Base-by-base conservation (phyloP, 2,329 filamentous ascomycete species). In the Fusarium penzigii region DNA sequence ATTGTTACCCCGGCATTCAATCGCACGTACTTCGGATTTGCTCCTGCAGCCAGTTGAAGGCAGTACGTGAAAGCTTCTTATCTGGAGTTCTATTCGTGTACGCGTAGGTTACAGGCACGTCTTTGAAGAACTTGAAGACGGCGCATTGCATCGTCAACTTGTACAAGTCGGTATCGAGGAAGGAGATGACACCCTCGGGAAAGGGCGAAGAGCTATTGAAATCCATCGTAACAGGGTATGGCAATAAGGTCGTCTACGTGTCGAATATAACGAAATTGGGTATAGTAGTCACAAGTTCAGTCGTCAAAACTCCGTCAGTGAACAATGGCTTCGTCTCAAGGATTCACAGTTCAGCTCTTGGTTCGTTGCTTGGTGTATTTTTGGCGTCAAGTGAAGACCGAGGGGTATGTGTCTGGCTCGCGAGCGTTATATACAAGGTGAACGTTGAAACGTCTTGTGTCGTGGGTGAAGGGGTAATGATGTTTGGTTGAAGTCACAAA, bases 141-240 rank as follows among this genome's bases (percentile, higher is more conserved):
- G 92, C 92, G 69, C 90, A 96, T 87, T 99, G 94, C 94, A 99
- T 99, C 17, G 94, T 99, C 73, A 99, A 75, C 75, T 99, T 99
- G 83, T 97, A 99, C 55, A 99, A 68, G 62, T 87, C 84, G 14
- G 89, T 93, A 68, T 94, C 90, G 49, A 94, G 79, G 68, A 94
- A 88, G 67, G 89, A 93, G 66, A 86, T 89, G 68, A 93, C 84
- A 46, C 89, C 90, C 74, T 90, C 88, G 5, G 88, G 86, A 57
- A 81, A 86, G 51, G 83, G 82, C 50, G 82, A 84, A 32, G 82
- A 82, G 74, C 80, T 83, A 70, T 86, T 85, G 72, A 87, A 87
- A 59, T 84, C 82, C 84, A 87, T 87, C 56, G 36, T 59, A 43
- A 51, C 12, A 43, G n/a, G 42, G 17, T 46, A 11, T 46, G 43